phyloP scores from a whole-genome alignment of 2,329 filamentous ascomycete genomes.

The Phaeosphaeria sp. region DNA sequence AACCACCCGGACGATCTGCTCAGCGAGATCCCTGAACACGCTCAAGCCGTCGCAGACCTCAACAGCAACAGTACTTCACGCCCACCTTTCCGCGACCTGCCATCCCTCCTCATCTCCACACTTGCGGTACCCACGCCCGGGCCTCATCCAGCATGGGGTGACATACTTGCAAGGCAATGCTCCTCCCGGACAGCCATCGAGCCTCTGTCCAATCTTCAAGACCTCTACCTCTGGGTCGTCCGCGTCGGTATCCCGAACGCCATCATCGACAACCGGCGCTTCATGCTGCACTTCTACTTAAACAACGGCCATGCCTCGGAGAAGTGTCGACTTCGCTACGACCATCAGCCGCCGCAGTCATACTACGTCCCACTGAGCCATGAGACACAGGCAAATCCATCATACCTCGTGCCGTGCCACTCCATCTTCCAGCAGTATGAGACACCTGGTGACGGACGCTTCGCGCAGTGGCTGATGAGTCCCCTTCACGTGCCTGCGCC shows the following conservation, averaged over 20 bases:
- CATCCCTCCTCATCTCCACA: neutral
- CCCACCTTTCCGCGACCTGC: neutral
- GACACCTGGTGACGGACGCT: neutral
- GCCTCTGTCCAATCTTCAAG: neutral
- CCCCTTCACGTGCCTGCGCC: neutral
- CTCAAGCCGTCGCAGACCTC: neutral
- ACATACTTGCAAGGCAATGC: neutral
- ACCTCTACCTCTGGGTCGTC: neutral
- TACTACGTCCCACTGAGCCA: neutral
- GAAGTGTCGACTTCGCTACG: neutral
- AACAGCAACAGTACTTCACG: neutral
- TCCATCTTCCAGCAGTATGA: neutral
- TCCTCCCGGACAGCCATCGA: neutral
- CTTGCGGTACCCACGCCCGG: neutral
- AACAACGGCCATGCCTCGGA: neutral
- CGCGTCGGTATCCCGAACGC: constrained; percentile 1
- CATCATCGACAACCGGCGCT: neutral
- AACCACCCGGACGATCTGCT: constrained; percentile 3
- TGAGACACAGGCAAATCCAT: neutral
- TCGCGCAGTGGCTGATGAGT: neutral
- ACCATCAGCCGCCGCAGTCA: neutral
- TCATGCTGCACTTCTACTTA: neutral
- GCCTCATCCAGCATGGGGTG: neutral
- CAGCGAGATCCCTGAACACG: neutral
- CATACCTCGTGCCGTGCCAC: neutral